phyloP scores from a whole-genome alignment of 1,284 basidiomycete genomes.

The Moesziomyces parantarcticus region DNA sequence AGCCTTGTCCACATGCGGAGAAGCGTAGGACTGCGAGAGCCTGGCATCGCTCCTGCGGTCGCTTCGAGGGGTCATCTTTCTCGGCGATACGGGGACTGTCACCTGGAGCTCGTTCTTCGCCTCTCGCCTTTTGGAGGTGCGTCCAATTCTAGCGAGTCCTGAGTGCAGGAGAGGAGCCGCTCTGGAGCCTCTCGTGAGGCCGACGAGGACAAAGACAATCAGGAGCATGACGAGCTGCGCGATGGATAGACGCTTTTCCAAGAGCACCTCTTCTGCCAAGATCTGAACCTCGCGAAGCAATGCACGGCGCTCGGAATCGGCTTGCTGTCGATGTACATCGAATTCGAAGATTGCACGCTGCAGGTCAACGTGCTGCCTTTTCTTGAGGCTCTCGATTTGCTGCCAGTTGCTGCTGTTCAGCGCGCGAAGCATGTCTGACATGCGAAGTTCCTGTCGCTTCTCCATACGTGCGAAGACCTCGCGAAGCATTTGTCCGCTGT shows the following conservation, averaged over 20 bases:
- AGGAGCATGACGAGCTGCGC: constrained; percentile 83
- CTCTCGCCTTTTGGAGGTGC: constrained; percentile 22
- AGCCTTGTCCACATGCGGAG: constrained; percentile 2
- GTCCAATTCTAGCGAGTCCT: constrained; percentile 38
- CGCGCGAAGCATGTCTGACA: constrained; percentile 76
- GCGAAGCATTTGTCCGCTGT: constrained; percentile 82
- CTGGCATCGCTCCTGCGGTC: constrained; percentile 6
- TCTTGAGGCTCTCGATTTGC: constrained; percentile 69
- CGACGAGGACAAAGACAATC: constrained; percentile 82
- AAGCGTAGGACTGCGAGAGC: neutral
- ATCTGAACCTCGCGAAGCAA: constrained; percentile 77
- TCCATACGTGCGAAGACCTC: constrained; percentile 81
- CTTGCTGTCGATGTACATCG: constrained; percentile 76
- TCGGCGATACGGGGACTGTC: constrained; percentile 14
- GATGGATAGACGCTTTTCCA: constrained; percentile 85
- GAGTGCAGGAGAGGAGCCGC: constrained; percentile 52
- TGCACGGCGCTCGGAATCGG: constrained; percentile 78
- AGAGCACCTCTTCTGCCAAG: constrained; percentile 80
- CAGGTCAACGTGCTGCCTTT: constrained; percentile 70
- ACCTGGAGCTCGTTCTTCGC: constrained; percentile 8
- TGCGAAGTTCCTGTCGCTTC: constrained; percentile 62
- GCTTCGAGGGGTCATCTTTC: constrained; percentile 5
- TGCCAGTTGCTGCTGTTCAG: constrained; percentile 70
- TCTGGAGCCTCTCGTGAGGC: constrained; percentile 81
- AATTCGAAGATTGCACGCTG: constrained; percentile 77